These are phyloP conservation scores for Tagetes erecta DNA, from an alignment of 129 eudicot genomes.

Conservation along the genomic window DNA sequence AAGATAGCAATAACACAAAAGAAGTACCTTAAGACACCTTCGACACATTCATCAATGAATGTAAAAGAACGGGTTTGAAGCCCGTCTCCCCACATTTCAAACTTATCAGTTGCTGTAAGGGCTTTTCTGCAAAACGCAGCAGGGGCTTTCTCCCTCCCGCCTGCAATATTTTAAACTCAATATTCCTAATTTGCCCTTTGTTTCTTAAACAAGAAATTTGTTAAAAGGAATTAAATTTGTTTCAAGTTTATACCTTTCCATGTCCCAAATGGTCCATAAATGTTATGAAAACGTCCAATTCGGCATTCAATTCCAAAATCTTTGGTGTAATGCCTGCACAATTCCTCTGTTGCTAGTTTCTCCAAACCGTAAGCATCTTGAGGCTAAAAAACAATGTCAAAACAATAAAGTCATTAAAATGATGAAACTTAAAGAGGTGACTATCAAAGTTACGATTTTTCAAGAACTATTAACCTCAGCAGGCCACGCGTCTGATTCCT, in stretches of 20 bases:
- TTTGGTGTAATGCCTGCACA: conserved; percentile 96
- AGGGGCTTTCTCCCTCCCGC: conserved; percentile 98
- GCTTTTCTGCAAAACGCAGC: conserved; percentile 97
- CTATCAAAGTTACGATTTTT: not conserved
- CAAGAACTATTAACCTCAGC: conserved; percentile 63
- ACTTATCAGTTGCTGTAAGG: conserved; percentile 75
- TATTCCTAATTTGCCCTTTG: conserved; percentile 9
- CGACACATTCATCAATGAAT: conserved; percentile 98
- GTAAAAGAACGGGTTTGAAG: conserved; percentile 95
- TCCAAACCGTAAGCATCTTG: conserved; percentile 99
- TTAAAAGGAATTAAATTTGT: not conserved
- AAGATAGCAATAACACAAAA: not conserved
- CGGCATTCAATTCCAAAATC: conserved; percentile 98
- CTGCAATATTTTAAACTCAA: conserved; percentile 30
- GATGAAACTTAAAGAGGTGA: not conserved
- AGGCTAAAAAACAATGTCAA: conserved; percentile 51
- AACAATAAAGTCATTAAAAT: not conserved
- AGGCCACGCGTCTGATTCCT: conserved; percentile 99
- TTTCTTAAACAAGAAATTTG: not conserved
- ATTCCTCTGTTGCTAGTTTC: conserved; percentile 91
- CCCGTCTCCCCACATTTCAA: conserved; percentile 99
- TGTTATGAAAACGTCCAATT: conserved; percentile 96
- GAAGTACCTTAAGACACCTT: conserved; percentile 89
- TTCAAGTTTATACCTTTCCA: conserved; percentile 74
- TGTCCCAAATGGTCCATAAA: conserved; percentile 94